Evolutionary conservation across 2,329 filamentous ascomycete species (phyloP).

Genomic region (Colletotrichum lupini): DNA sequence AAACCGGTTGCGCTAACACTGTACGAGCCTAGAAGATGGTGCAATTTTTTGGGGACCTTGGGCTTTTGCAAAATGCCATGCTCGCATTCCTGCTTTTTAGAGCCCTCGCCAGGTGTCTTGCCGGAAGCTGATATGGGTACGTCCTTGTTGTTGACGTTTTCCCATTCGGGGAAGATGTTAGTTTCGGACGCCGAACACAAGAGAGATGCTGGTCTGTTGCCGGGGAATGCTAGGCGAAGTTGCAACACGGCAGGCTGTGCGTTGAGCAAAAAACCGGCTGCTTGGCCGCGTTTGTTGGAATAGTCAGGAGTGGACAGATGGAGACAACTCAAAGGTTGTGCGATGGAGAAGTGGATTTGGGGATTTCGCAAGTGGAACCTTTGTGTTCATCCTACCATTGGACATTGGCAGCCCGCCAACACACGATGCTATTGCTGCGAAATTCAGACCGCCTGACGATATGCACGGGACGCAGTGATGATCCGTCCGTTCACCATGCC

Average conservation of each 20-base stretch:
- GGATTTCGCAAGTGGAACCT: slow-evolving; percentile 1
- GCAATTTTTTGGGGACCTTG: not conserved
- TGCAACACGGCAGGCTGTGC: slow-evolving; percentile 7
- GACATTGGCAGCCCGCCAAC: not conserved
- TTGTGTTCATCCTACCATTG: slow-evolving; percentile 16
- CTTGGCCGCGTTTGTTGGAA: slow-evolving; percentile 4
- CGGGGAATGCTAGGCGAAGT: slow-evolving; percentile 15
- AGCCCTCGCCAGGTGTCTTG: slow-evolving; percentile 9
- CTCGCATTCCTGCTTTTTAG: slow-evolving; percentile 13
- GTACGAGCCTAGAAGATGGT: not conserved
- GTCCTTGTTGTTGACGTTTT: not conserved
- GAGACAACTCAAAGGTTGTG: slow-evolving; percentile 11
- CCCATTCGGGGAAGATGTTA: not conserved
- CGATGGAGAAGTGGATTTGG: slow-evolving; percentile 12
- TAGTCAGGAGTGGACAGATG: slow-evolving; percentile 15
- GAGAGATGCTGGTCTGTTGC: slow-evolving; percentile 4
- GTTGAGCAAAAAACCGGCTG: not conserved
- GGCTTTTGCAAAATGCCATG: slow-evolving; percentile 26
- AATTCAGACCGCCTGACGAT: slow-evolving; percentile 12
- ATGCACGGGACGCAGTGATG: not conserved
- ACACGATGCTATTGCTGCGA: slow-evolving; percentile 2
- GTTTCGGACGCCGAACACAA: slow-evolving; percentile 1
- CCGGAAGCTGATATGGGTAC: not conserved
- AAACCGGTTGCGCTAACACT: too few relatives aligned
- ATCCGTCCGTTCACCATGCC: slow-evolving; percentile 17